Evolutionary conservation across 345 rosid species (phyloP).

Genomic region (Eucalyptus melliodora): DNA sequence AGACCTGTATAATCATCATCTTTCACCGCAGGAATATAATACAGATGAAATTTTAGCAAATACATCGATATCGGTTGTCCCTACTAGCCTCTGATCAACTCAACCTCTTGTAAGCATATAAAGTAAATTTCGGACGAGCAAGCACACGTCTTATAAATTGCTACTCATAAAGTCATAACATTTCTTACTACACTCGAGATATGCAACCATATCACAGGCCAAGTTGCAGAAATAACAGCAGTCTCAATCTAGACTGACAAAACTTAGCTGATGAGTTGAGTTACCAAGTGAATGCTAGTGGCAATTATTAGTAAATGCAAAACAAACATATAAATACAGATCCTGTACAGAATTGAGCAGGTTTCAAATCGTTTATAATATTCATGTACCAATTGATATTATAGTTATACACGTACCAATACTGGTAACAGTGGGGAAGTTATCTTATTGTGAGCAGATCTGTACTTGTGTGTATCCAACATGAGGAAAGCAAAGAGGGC

Average conservation of each 20-base stretch:
- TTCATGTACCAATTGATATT: not conserved
- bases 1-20: not conserved
- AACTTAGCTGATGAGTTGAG: not conserved
- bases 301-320: not conserved
- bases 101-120: not conserved
- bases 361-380: not conserved
- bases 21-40: not conserved
- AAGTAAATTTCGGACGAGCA: not conserved
- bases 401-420: constrained; percentile 37
- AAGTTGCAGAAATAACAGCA: not conserved
- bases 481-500: constrained; percentile 84
- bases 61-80: not conserved
- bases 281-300: not conserved
- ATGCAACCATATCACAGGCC: not conserved
- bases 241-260: not conserved
- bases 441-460: constrained; percentile 67
- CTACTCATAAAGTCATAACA: not conserved
- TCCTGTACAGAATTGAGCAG: not conserved
- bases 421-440: constrained; percentile 94
- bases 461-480: constrained; percentile 83
- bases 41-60: not conserved
- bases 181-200: not conserved
- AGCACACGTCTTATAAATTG: not conserved
- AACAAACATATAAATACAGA: not conserved
- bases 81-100: not conserved